A percentile compares a stretch with the other conserved stretches of the same genome.
phyloP scores from a whole-genome alignment of 768 basidiomycete genomes.

The Pleurotus pulmonarius region DNA sequence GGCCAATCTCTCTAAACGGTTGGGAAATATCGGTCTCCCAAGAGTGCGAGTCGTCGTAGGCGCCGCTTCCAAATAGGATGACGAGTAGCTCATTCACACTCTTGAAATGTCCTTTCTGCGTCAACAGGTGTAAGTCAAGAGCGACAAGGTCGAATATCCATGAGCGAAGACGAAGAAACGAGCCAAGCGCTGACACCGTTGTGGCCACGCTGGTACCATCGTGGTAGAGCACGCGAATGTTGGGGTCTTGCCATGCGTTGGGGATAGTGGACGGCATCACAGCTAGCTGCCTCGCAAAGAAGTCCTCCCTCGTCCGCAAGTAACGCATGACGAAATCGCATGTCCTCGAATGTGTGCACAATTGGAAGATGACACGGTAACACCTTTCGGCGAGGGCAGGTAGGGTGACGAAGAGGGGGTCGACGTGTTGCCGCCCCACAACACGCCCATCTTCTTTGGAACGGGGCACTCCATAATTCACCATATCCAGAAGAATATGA shows the following conservation, averaged over 20 bases:
- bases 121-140: constrained; percentile 84
- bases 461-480: constrained; percentile 70
- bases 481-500: constrained; percentile 75
- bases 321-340: constrained; percentile 82
- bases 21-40: constrained; percentile 49
- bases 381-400: constrained; percentile 84
- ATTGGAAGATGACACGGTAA: constrained; percentile 78
- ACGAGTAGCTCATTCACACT: constrained; percentile 71
- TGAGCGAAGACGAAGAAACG: constrained; percentile 81
- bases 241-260: constrained; percentile 40
- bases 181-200: constrained; percentile 61
- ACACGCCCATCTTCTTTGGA: constrained; percentile 42
- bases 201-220: constrained; percentile 71
- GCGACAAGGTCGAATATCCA: constrained; percentile 84
- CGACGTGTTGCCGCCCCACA: constrained; percentile 27
- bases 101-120: constrained; percentile 72
- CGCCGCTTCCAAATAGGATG: constrained; percentile 74
- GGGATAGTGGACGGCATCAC: constrained; percentile 68
- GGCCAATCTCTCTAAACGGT: constrained; percentile 71
- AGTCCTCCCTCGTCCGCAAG: constrained; percentile 83
- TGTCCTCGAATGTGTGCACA: constrained; percentile 84
- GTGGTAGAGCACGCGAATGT: constrained; percentile 59
- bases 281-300: constrained; percentile 83
- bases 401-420: constrained; percentile 58
- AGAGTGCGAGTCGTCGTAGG: constrained; percentile 29